Base-by-base conservation (phyloP, 768 basidiomycete genomes). In the Zangia roseola region DNA sequence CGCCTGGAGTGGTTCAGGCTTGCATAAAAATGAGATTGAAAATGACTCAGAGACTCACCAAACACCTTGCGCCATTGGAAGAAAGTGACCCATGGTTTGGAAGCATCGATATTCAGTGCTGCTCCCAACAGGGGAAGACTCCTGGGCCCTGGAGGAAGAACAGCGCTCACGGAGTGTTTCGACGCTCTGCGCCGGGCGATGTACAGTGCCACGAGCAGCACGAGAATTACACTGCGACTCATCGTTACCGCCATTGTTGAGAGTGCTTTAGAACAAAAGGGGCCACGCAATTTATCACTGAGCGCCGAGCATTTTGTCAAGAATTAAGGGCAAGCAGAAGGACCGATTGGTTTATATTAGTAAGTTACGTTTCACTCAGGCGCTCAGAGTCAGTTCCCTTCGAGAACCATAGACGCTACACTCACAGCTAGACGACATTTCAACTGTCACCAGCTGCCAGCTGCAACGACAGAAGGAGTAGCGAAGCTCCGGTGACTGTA, bases 131-230 rank as follows among this genome's bases (percentile, higher is more conserved):
- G 9, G 12, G 69, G 69, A 30, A 81, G 57, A 38, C 76, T 73
- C 57, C 66, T 76, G 6, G 83, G 81, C 17, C 81, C 82, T 31
- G 75, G 77, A 39, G 76, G 77, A 24, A 79, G 68, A 17, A 69
- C 57, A 34, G 38, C n/a, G 7, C 45, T 45, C 10, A 17, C 26
- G 4, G 37, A 40, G 12, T 25, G 42, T 13, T 30, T 39, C 24
- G 47, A 19, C n/a, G 30, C 10, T 17, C 25, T 40, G 43, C 54
- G 43, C 47, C 31, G 46, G 8, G 30, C 12, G n/a, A 61, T 24
- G 25, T 54, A 62, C 5, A 64, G 33, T 12, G 45, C 30, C 10
- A 49, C 19, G 17, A 64, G 36, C 25, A 62, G 23, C 30, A 39
- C 46, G 17, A 56, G 13, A 21, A 55, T 25, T 34, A 38, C 26